Conservation (phyloP, 805 yeast genomes). For the Metschnikowia colocasiae region DNA sequence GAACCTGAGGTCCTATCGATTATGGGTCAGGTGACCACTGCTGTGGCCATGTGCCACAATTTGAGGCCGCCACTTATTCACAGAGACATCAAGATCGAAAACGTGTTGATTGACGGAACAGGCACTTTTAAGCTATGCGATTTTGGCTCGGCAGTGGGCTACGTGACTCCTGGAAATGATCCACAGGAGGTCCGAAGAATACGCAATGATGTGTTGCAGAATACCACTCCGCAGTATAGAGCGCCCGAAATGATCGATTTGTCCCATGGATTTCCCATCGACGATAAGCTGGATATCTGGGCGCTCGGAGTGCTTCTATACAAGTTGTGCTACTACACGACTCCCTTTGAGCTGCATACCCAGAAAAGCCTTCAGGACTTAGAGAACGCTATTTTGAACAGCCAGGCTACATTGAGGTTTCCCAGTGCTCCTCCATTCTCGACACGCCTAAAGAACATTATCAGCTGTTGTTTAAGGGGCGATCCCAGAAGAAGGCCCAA, state of each 20-base stretch:
- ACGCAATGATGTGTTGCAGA: constrained; percentile 67
- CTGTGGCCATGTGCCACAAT: constrained; percentile 76
- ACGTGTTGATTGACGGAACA: constrained; percentile 59
- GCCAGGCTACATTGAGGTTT: constrained; percentile 43
- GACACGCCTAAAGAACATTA: constrained; percentile 58
- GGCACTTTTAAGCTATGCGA: constrained; percentile 71
- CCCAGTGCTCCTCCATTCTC: constrained; percentile 49
- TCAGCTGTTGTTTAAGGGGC: constrained; percentile 55
- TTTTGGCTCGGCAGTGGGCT: constrained; percentile 74
- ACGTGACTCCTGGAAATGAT: constrained; percentile 58
- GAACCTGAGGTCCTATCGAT: constrained; percentile 67
- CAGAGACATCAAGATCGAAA: constrained; percentile 80
- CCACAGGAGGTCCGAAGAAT: constrained; percentile 56
- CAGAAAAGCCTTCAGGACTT: constrained; percentile 36
- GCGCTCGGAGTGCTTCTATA: constrained; percentile 77
- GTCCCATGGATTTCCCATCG: constrained; percentile 62
- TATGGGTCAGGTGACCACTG: constrained; percentile 66
- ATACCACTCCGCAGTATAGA: constrained; percentile 83
- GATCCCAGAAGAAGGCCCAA: constrained; percentile 74
- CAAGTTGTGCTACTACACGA: constrained; percentile 75
- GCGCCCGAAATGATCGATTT: constrained; percentile 84
- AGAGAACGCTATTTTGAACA: constrained; percentile 60
- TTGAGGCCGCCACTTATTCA: constrained; percentile 68
- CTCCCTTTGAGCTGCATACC: constrained; percentile 66
- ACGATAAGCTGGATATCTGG: constrained; percentile 84